Percentiles rank a stretch among this genome's conserved stretches.
Evolutionary conservation across 768 basidiomycete species (phyloP).

Genomic region (Tulasnella sp.): DNA sequence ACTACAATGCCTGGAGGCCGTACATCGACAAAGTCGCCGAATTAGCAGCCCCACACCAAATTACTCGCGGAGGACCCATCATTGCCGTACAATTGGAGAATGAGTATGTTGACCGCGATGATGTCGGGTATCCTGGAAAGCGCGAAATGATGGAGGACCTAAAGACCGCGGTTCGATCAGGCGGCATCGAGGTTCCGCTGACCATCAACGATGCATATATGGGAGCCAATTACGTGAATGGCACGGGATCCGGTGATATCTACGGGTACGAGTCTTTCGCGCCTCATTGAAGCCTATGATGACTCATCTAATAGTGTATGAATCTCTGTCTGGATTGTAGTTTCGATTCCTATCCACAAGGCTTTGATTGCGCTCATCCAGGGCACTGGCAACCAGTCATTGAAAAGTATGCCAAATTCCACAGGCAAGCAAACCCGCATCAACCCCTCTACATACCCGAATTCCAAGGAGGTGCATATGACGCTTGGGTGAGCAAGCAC

Average conservation of each 20-base stretch:
- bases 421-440: conserved; percentile 40
- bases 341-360: conserved; percentile 69
- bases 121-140: conserved; percentile 36
- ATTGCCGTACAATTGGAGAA: conserved; percentile 61
- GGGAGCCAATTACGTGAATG: conserved; percentile 61
- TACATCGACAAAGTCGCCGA: conserved; percentile 66
- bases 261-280: conserved; percentile 45
- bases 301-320: neutral
- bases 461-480: conserved; percentile 74
- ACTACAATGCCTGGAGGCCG: conserved; percentile 62
- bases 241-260: conserved; percentile 73
- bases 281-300: conserved; percentile 21
- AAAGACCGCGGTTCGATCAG: conserved; percentile 50
- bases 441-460: conserved; percentile 72
- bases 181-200: conserved; percentile 61
- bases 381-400: conserved; percentile 59
- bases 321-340: conserved; percentile 35
- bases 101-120: conserved; percentile 56
- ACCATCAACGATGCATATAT: conserved; percentile 69
- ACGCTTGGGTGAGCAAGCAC: conserved; percentile 56
- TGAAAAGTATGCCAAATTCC: conserved; percentile 62
- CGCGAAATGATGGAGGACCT: conserved; percentile 62
- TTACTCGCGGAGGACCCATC: conserved; percentile 68
- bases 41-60: conserved; percentile 59
- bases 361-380: conserved; percentile 76